Evolutionary conservation across 345 rosid species (phyloP).

Genomic region (Salix caprea): DNA sequence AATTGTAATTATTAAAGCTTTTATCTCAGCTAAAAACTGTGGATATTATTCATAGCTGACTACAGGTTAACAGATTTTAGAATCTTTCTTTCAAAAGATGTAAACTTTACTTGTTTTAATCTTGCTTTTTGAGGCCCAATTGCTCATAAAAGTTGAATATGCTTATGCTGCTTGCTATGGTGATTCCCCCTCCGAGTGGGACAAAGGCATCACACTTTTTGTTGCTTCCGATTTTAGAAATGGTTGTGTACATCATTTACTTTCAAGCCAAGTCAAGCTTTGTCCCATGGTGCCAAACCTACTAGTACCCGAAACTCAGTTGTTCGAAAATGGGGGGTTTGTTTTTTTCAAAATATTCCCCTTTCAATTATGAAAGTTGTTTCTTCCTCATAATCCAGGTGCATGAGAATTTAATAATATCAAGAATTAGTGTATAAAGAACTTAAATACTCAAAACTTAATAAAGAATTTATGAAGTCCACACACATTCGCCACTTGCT

Average conservation of each 20-base stretch:
- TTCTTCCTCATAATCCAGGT: no score
- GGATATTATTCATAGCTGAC: not conserved
- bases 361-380: no score
- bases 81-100: not conserved
- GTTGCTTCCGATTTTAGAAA: not conserved
- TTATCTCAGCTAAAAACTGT: not conserved
- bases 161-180: not conserved
- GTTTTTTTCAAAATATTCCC: no score
- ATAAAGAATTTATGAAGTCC: no score
- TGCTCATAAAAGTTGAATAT: not conserved
- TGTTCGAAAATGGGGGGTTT: no score
- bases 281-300: not conserved
- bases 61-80: not conserved
- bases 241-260: not conserved
- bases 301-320: no score
- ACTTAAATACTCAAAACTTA: no score
- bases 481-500: no score
- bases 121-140: not conserved
- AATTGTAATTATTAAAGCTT: no score
- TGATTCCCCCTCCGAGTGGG: not conserved
- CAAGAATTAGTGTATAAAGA: no score
- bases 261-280: not conserved
- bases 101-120: not conserved
- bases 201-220: not conserved
- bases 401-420: no score